Base-by-base conservation (phyloP, 441 rosid genomes). In the Omphalea diandra region DNA sequence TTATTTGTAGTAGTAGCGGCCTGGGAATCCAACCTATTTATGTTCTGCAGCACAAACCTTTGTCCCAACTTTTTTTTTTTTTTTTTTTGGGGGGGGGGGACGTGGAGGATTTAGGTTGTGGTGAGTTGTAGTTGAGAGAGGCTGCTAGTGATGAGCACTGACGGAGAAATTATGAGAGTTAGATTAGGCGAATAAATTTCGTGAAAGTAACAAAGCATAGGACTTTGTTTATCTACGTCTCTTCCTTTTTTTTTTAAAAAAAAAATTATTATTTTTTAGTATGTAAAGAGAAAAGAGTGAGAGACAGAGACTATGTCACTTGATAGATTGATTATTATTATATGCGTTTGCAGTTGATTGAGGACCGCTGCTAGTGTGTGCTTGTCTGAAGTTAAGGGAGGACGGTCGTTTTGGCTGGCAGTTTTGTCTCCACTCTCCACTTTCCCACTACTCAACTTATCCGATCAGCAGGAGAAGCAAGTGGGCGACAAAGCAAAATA, bases 161-260 rank as follows among this genome's bases (percentile, higher is more conserved):
- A 24, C 57, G 33, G 18, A 26, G 33, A 54, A 54, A 54, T 26
- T 26, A 20, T 27, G n/a, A 31, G 35, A 22, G 56, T 8, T 2
- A 20, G 31, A 14, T 44, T 27, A 22, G n/a, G n/a, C n/a, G n/a
- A 41, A 41, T 6, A 41, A 41, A 41, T 41, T 41, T 41, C 15
- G 14, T 31, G 61, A 56, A 2, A 56, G 38, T 56, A 56, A 56
- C 61, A 12, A 56, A 38, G 61, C 61, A 56, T 56, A 56, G 61
- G 38, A 56, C 31, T 56, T 54, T 54, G 58, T 54, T 27, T 54
- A 0, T 54, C 0, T 8, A 31, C 38, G 61, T 31, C 22, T 56
- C 61, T 31, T 5, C 58, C 17, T 26, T 27, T 8, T 54, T 3
- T 52, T 14, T 7, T 20, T 10, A 7, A 52, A 22, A 8, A 8